A percentile compares a stretch with the other conserved stretches of the same genome.
Evolutionary conservation across 768 basidiomycete genomes (phyloP).

Genomic region (Russula sp.): DNA sequence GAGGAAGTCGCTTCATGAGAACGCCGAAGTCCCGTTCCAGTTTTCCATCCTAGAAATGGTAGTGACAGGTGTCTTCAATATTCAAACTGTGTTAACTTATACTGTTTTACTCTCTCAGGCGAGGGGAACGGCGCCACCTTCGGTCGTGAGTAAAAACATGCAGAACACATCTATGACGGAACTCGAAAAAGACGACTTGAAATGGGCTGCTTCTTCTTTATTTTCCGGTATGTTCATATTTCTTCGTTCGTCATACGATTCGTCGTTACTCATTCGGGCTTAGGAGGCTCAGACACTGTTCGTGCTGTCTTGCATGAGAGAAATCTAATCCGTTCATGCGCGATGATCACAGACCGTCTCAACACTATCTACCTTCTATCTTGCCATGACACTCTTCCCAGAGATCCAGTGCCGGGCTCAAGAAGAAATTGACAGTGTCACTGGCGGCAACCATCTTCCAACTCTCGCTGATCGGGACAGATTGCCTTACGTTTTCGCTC

Average conservation of each 20-base stretch:
- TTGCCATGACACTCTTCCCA: conserved; percentile 28
- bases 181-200: conserved; percentile 20
- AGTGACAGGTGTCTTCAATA: background rate
- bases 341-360: conserved; percentile 23
- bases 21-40: conserved; percentile 1
- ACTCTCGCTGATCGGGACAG: conserved; percentile 21
- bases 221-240: conserved; percentile 20
- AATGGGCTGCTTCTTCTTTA: conserved; percentile 25
- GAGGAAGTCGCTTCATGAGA: background rate
- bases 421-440: conserved; percentile 28
- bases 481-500: conserved; percentile 27
- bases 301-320: background rate
- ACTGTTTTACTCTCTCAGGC: conserved; percentile 9
- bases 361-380: conserved; percentile 22
- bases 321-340: background rate
- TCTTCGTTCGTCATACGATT: background rate
- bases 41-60: conserved; percentile 12
- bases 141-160: conserved; percentile 19
- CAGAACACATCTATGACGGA: conserved; percentile 2
- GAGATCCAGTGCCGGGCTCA: conserved; percentile 27
- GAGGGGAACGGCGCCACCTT: conserved; percentile 22
- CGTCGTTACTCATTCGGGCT: background rate
- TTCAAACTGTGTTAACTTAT: background rate
- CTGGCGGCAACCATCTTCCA: conserved; percentile 21
- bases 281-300: conserved; percentile 24